phyloP scores from a whole-genome alignment of 176 grass and related monocot genomes.

The Avena sativa region DNA sequence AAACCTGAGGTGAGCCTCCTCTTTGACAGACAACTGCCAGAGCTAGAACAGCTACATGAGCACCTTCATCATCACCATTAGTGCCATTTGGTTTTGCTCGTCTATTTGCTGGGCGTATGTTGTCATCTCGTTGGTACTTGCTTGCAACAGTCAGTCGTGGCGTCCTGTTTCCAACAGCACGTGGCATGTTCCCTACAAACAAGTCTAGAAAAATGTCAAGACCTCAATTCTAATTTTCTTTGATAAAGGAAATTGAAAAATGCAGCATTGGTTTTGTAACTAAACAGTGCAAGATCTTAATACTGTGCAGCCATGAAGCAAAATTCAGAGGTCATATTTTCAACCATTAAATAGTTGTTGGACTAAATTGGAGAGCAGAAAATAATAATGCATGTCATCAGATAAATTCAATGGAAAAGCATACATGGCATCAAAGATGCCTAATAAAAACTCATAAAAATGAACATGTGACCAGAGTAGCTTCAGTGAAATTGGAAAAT shows the following conservation, averaged over 20 bases:
- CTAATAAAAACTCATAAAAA: too few species aligned
- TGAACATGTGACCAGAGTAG: too few species aligned
- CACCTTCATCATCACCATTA: slow-evolving; percentile 82
- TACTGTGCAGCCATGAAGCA: slow-evolving; percentile 32
- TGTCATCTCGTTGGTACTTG: slow-evolving; percentile 70
- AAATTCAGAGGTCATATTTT: slow-evolving; percentile 31
- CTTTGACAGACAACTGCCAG: slow-evolving; percentile 80
- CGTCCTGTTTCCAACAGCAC: slow-evolving; percentile 92
- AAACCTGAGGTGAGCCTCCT: slow-evolving; percentile 81
- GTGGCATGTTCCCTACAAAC: slow-evolving; percentile 65
- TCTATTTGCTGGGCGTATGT: slow-evolving; percentile 41
- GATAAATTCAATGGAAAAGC: too few species aligned
- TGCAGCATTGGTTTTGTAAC: neutral
- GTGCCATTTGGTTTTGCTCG: slow-evolving; percentile 53
- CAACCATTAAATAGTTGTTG: slow-evolving; percentile 28
- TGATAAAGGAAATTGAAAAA: slow-evolving; percentile 27
- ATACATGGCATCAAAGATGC: too few species aligned
- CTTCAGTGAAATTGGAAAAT: too few species aligned
- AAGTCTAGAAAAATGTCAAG: slow-evolving; percentile 56
- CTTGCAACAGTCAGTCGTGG: slow-evolving; percentile 80
- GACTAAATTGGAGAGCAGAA: slow-evolving; percentile 15
- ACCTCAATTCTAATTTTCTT: slow-evolving; percentile 40
- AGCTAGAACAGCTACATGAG: slow-evolving; percentile 75
- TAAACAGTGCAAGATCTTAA: neutral
- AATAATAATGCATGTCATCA: neutral